Evolutionary conservation across 2,329 filamentous ascomycete species (phyloP), one percentile per base, ranked within the genome.

Genomic region (Sclerotiophoma versabilis): DNA sequence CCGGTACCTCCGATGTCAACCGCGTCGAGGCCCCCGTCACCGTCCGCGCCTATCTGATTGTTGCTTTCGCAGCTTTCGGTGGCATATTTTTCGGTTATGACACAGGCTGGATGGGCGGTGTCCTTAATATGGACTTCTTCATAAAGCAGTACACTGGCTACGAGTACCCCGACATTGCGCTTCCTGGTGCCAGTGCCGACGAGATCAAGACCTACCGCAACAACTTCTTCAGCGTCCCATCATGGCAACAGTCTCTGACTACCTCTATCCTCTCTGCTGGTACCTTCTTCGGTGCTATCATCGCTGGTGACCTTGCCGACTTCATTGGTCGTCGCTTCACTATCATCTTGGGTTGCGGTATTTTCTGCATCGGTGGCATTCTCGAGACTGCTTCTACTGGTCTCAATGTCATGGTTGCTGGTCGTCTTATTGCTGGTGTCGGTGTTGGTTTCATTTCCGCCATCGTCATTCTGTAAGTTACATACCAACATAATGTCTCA

Each of bases 261-360:
- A 88, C 90, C 29, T 91, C 89, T 6, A 91, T 92, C 62, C 81
- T 92, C 15, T 91, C 88, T 0, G 87, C 87, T 25, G 89, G 89
- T 52, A 92, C 89, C 26, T 92, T 92, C 76, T 87, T 92, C 60
- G 90, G 90, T 33, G 84, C 89, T 12, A 80, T 92, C 17, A 74
- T 78, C 26, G 76, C 77, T 54, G 79, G 77, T 9, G 80, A 86
- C 47, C 65, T 91, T 33, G 86, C 84, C 20, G 89, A 92, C 65
- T 76, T 73, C 49, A 81, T 91, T 33, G 89, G 89, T 57, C 86
- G 89, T 64, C 85, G 87, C 17, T 71, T 80, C 27, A 87, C 81
- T 32, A 81, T 92, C 56, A 85, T 91, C 53, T 67, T 79, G 20
- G 83, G 87, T 1, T 84, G 81, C 49, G 77, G 78, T 61, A 81